phyloP scores from a whole-genome alignment of 2,329 filamentous ascomycete species.

The Phoma sp. region DNA sequence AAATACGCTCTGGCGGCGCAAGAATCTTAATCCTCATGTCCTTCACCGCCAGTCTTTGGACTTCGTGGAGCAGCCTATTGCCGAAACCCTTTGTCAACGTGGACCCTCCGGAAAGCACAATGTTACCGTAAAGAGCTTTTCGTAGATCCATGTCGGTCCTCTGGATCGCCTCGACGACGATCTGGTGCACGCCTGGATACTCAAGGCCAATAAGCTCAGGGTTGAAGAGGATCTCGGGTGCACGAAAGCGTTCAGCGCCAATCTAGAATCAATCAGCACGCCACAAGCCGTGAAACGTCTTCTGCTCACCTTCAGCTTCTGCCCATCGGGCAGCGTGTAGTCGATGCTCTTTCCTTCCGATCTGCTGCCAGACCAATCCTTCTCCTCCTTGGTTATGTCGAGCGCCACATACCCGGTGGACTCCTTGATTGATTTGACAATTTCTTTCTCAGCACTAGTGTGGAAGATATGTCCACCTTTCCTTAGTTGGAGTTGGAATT shows the following conservation, averaged over 20 bases:
- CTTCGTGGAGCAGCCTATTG: constrained; percentile 87
- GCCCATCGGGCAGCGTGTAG: constrained; percentile 89
- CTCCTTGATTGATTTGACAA: constrained; percentile 97
- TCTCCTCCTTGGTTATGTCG: constrained; percentile 92
- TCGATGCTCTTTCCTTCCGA: constrained; percentile 80
- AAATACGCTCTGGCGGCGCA: constrained; percentile 95
- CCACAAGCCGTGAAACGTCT: constrained; percentile 6
- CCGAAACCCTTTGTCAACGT: constrained; percentile 97
- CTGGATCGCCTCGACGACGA: constrained; percentile 94
- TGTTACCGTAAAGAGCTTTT: constrained; percentile 93
- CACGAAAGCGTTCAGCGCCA: constrained; percentile 91
- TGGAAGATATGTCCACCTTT: constrained; percentile 96
- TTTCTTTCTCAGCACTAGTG: constrained; percentile 98
- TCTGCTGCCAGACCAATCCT: constrained; percentile 86
- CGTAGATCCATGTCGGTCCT: constrained; percentile 94
- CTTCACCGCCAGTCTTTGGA: constrained; percentile 92
- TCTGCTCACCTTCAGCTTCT: constrained; percentile 78
- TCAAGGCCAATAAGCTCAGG: constrained; percentile 96
- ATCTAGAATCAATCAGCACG: constrained; percentile 61
- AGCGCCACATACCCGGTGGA: constrained; percentile 88
- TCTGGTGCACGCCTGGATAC: constrained; percentile 96
- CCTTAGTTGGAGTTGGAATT: constrained; percentile 86
- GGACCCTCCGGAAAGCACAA: constrained; percentile 93
- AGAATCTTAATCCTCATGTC: constrained; percentile 99
- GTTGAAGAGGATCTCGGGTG: constrained; percentile 96